phyloP scores from a whole-genome alignment of 805 yeast species.

The Monosporozyma yasuniensis region DNA sequence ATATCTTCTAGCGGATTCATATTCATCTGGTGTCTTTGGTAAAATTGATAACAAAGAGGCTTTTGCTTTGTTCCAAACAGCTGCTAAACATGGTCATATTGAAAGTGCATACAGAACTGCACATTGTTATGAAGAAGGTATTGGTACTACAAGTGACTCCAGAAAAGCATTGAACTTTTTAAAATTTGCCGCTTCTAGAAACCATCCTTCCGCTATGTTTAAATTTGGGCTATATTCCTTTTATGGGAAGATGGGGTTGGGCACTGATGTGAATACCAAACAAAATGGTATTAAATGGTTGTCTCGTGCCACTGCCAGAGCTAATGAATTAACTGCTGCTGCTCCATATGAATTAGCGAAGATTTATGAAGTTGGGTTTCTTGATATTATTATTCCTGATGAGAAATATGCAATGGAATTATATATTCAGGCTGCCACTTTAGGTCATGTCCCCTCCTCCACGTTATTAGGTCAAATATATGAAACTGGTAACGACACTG shows the following conservation, averaged over 20 bases:
- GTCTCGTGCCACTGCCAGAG: conserved; percentile 73
- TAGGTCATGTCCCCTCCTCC: conserved; percentile 77
- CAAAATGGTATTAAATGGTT: conserved; percentile 91
- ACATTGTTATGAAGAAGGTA: conserved; percentile 84
- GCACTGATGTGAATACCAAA: conserved; percentile 57
- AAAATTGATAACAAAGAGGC: conserved; percentile 73
- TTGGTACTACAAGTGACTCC: conserved; percentile 85
- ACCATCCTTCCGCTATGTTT: conserved; percentile 96
- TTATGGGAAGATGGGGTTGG: conserved; percentile 75
- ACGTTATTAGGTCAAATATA: conserved; percentile 73
- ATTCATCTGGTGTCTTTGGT: conserved; percentile 75
- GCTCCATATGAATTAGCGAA: conserved; percentile 91
- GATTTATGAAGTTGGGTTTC: conserved; percentile 74
- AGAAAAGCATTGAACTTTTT: conserved; percentile 76
- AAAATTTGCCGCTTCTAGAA: conserved; percentile 79
- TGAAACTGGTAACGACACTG: conserved; percentile 58
- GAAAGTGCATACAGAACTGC: conserved; percentile 91
- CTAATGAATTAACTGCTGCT: conserved; percentile 77
- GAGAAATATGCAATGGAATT: conserved; percentile 74
- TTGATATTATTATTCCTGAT: conserved; percentile 82
- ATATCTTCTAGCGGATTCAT: conserved; percentile 83
- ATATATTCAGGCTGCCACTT: conserved; percentile 78
- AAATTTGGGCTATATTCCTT: conserved; percentile 83
- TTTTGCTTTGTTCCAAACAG: conserved; percentile 66
- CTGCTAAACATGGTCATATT: conserved; percentile 88